Evolutionary conservation across 345 rosid genomes (phyloP).

Genomic region (Heritiera littoralis): DNA sequence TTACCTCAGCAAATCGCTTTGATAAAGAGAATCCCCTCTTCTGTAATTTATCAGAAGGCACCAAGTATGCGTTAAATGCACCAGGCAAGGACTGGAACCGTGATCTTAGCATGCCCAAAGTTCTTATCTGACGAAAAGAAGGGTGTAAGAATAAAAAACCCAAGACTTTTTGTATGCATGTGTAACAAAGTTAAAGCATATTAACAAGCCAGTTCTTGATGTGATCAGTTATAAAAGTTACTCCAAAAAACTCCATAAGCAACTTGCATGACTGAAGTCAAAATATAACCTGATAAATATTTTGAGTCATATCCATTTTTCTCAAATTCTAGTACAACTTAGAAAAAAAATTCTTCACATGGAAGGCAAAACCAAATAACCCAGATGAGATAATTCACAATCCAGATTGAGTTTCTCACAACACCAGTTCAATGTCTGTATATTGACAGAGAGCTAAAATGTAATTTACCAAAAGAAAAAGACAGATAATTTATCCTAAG

Average conservation of each 20-base stretch:
- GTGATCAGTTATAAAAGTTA: background rate
- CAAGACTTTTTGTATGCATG: background rate
- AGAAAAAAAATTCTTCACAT: background rate
- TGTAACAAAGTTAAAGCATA: conserved; percentile 2
- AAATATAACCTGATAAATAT: background rate
- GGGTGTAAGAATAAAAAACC: conserved; percentile 5
- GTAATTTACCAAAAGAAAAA: background rate
- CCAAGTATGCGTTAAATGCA: conserved; percentile 84
- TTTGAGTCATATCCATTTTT: background rate
- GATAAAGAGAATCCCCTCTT: conserved; percentile 88
- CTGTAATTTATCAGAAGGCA: conserved; percentile 74
- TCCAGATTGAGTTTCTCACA: background rate
- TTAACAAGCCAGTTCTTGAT: background rate
- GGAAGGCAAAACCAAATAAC: background rate
- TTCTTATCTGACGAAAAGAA: conserved; percentile 61
- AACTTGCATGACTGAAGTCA: background rate
- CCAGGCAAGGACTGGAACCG: conserved; percentile 94
- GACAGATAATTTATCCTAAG: background rate
- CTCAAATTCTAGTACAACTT: background rate
- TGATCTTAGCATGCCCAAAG: conserved; percentile 94
- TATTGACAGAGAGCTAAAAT: background rate
- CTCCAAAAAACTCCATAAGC: conserved; percentile 3
- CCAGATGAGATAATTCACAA: conserved; percentile 1
- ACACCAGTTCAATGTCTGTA: background rate
- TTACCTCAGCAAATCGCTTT: conserved; percentile 83